phyloP scores from a whole-genome alignment of 495 filamentous ascomycete species.

The Lasiosphaeria ovina region DNA sequence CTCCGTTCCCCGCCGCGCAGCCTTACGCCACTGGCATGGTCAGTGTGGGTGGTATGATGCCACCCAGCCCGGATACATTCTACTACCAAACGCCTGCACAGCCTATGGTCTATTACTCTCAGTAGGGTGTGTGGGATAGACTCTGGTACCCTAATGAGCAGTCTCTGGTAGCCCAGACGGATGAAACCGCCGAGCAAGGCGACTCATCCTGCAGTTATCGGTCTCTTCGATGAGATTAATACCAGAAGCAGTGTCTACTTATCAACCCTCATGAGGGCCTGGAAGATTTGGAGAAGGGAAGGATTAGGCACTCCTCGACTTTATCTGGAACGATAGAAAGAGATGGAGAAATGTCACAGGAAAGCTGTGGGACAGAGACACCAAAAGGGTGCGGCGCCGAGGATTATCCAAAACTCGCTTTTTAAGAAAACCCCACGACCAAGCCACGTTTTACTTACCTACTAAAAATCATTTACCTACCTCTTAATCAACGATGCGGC shows the following conservation, averaged over 20 bases:
- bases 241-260: no score
- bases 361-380: background rate
- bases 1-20: constrained; percentile 51
- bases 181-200: no score
- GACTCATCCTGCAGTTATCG: no score
- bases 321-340: no score
- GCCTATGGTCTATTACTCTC: constrained; percentile 63
- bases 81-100: constrained; percentile 64
- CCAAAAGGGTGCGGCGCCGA: background rate
- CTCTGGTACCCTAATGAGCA: no score
- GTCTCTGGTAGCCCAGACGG: no score
- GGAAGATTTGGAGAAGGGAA: no score
- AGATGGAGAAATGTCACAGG: no score
- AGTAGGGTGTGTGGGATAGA: constrained; percentile 16
- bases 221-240: no score
- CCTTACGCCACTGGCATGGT: constrained; percentile 56
- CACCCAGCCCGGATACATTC: constrained; percentile 64
- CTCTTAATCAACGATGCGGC: background rate
- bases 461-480: background rate
- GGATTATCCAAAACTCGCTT: background rate
- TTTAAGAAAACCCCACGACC: background rate
- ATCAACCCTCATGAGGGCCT: no score
- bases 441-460: background rate
- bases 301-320: no score
- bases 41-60: constrained; percentile 80